Percentiles rank a stretch among this genome's conserved stretches.
These are phyloP conservation scores for Termitomyces sp. DNA, from an alignment of 768 basidiomycete genomes.

Conservation along the genomic window DNA sequence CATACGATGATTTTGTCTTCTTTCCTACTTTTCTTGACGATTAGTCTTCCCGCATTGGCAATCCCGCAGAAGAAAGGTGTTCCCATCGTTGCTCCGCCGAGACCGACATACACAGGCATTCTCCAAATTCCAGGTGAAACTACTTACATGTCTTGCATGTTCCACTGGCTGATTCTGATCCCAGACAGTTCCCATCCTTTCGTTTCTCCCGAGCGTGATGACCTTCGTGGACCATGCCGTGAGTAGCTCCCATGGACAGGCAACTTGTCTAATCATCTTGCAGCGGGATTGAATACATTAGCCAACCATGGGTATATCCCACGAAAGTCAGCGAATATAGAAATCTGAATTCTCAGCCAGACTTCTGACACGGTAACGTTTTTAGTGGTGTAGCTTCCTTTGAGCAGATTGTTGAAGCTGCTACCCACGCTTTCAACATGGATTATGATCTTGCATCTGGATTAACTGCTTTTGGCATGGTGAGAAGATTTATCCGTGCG, in stretches of 20 bases:
- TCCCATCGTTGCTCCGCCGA: too few species aligned
- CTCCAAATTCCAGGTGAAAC: conserved; percentile 8
- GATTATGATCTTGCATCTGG: conserved; percentile 12
- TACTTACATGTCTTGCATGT: neutral
- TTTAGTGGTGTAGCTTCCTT: conserved; percentile 11
- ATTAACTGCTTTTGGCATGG: conserved; percentile 11
- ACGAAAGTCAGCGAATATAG: conserved; percentile 6
- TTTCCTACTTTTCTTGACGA: neutral
- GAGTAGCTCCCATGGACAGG: neutral
- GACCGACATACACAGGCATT: conserved; percentile 2
- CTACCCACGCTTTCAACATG: conserved; percentile 9
- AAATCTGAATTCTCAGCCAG: too few species aligned
- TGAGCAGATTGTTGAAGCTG: conserved; percentile 9
- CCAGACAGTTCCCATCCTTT: conserved; percentile 9
- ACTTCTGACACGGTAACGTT: neutral
- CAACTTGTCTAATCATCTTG: neutral
- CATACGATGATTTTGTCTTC: neutral
- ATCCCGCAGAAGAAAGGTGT: conserved; percentile 5
- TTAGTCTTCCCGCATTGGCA: conserved; percentile 1
- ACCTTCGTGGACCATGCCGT: conserved; percentile 13
- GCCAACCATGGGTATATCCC: conserved; percentile 14
- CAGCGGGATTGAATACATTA: too few species aligned
- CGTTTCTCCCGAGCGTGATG: conserved; percentile 1
- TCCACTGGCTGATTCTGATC: neutral
- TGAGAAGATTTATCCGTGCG: neutral